Conservation (phyloP, 257 asterid species). For the Solanum stenotomum region DNA sequence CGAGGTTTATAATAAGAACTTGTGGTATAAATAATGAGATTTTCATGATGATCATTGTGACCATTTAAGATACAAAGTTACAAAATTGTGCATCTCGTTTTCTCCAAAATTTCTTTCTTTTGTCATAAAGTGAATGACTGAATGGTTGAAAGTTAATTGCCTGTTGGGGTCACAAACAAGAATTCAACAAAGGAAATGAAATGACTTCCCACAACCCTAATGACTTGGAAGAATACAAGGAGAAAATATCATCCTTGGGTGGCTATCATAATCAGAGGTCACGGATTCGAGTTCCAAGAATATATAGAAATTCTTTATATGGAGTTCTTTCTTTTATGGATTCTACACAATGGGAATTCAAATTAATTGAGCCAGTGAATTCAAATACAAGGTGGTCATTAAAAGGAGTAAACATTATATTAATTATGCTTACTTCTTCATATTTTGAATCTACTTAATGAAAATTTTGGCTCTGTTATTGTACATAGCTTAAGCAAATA, state of each 20-base stretch:
- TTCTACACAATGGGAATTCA: neutral
- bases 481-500: neutral
- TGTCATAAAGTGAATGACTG: neutral
- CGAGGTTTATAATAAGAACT: neutral
- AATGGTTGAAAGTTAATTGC: neutral
- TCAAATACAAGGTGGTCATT: neutral
- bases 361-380: neutral
- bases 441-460: neutral
- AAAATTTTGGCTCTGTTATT: too few species aligned
- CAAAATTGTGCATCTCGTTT: neutral
- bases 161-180: neutral
- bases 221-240: neutral
- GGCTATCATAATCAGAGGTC: neutral
- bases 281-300: accelerated
- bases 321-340: neutral
- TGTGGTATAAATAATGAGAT: neutral
- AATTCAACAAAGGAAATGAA: constrained; percentile 2
- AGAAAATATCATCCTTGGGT: neutral
- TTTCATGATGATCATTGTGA: neutral
- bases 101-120: neutral
- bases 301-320: neutral
- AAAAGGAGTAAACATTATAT: neutral
- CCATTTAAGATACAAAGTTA: neutral
- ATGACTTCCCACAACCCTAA: neutral
- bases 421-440: neutral